Evolutionary conservation across 2,329 filamentous ascomycete genomes (phyloP).

Genomic region (Colletotrichum chrysophilum): DNA sequence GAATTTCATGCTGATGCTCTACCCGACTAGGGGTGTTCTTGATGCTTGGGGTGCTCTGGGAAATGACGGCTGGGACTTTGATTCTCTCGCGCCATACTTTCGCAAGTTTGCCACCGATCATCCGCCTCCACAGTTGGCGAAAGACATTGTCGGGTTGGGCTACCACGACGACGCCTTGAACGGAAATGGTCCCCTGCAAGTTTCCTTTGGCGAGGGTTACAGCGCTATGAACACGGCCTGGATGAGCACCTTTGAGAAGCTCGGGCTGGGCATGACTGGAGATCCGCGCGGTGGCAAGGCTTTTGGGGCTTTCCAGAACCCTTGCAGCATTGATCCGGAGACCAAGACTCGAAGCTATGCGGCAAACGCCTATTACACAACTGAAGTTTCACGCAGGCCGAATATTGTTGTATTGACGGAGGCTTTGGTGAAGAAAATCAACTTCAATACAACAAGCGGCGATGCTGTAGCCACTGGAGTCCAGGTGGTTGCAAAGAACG

Average conservation of each 20-base stretch:
- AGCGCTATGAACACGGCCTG: constrained; percentile 37
- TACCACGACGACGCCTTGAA: constrained; percentile 36
- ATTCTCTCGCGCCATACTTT: constrained; percentile 35
- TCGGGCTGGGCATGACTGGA: constrained; percentile 35
- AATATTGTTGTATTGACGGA: constrained; percentile 30
- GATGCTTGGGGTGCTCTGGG: constrained; percentile 30
- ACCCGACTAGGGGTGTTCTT: constrained; percentile 18
- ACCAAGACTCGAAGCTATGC: constrained; percentile 37
- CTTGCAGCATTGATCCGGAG: constrained; percentile 33
- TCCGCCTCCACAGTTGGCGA: constrained; percentile 28
- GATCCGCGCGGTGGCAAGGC: constrained; percentile 36
- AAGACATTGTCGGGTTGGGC: constrained; percentile 30
- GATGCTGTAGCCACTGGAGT: neutral
- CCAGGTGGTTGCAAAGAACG: neutral
- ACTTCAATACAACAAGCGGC: neutral
- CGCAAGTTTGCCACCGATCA: constrained; percentile 34
- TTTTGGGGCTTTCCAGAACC: constrained; percentile 37
- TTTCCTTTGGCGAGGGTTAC: constrained; percentile 40
- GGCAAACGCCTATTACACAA: constrained; percentile 36
- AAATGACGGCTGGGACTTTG: constrained; percentile 30
- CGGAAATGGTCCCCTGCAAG: constrained; percentile 39
- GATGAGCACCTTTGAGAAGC: constrained; percentile 38
- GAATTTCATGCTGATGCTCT: constrained; percentile 26
- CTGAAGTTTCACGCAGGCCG: neutral
- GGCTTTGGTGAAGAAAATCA: constrained; percentile 3